Evolutionary conservation across 352 stramenopile genomes (phyloP).

Genomic region (Pythium monospermum): DNA sequence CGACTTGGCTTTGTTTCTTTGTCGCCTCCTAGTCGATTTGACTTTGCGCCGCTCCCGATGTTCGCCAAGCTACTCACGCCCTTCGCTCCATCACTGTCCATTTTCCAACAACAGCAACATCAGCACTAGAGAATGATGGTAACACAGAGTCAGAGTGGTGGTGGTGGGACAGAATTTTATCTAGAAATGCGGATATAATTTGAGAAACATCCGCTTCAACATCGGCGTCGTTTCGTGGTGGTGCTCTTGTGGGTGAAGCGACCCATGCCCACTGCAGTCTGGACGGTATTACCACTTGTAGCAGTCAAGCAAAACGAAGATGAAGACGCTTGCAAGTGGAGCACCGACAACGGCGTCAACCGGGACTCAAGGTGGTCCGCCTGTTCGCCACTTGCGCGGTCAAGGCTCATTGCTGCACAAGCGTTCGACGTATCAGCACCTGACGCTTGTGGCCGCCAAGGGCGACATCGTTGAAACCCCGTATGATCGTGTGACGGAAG

Average conservation of each 20-base stretch:
- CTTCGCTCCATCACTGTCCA: slow-evolving; percentile 12
- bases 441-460: slow-evolving; percentile 50
- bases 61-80: slow-evolving; percentile 35
- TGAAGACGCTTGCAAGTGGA: neutral
- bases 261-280: too few relatives aligned
- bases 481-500: slow-evolving; percentile 60
- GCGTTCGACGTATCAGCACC: slow-evolving; percentile 50
- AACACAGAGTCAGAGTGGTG: too few relatives aligned
- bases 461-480: slow-evolving; percentile 42
- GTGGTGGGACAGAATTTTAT: too few relatives aligned
- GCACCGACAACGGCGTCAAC: neutral
- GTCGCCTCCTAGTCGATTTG: slow-evolving; percentile 9
- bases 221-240: too few relatives aligned
- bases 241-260: too few relatives aligned
- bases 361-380: neutral
- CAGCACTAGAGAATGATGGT: too few relatives aligned
- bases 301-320: slow-evolving; percentile 6
- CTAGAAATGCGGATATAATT: too few relatives aligned
- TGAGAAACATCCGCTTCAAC: too few relatives aligned
- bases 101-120: neutral
- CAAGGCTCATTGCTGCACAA: slow-evolving; percentile 61
- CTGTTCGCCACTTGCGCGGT: slow-evolving; percentile 49
- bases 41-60: slow-evolving; percentile 41
- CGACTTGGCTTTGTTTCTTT: neutral
- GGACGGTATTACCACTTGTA: too few relatives aligned